These are phyloP conservation scores for Linderniella brevidens DNA, from an alignment of 257 asterid species.

Conservation along the genomic window DNA sequence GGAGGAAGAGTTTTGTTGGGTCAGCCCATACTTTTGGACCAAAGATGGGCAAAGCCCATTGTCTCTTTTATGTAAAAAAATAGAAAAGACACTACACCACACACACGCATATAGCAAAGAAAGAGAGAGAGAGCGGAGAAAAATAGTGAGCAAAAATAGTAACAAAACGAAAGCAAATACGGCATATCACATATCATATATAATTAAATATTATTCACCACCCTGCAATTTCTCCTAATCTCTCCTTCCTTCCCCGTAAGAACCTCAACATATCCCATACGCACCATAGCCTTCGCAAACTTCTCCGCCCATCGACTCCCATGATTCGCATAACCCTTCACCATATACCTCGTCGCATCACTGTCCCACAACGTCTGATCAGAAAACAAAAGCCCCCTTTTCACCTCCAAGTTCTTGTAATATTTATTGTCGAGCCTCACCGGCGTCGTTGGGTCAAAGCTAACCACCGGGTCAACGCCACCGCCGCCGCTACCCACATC, in stretches of 20 bases:
- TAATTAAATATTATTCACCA: no score
- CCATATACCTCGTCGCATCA: slow-evolving; percentile 1
- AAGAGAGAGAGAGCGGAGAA: no score
- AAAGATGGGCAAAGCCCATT: no score
- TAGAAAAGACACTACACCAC: no score
- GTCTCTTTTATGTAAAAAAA: no score
- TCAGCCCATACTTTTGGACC: no score
- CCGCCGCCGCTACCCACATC: background rate
- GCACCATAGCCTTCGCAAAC: slow-evolving; percentile 5
- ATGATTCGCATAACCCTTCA: background rate
- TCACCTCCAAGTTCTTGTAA: slow-evolving; percentile 12
- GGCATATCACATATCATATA: no score
- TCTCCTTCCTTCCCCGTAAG: slow-evolving; percentile 5
- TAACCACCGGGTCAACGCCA: slow-evolving; percentile 7
- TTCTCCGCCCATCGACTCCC: background rate
- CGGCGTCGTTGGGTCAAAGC: slow-evolving; percentile 7
- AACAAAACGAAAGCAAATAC: no score
- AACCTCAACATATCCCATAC: slow-evolving; percentile 1
- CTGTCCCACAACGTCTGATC: slow-evolving; percentile 2
- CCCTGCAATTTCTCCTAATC: slow-evolving; percentile 4
- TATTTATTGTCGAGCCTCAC: slow-evolving; percentile 14
- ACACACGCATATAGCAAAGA: no score
- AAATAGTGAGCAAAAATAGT: no score
- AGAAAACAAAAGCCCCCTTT: slow-evolving; percentile 15
- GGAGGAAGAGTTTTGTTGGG: no score